Conservation (phyloP, 331 rosid species). For the Malus hybrid region DNA sequence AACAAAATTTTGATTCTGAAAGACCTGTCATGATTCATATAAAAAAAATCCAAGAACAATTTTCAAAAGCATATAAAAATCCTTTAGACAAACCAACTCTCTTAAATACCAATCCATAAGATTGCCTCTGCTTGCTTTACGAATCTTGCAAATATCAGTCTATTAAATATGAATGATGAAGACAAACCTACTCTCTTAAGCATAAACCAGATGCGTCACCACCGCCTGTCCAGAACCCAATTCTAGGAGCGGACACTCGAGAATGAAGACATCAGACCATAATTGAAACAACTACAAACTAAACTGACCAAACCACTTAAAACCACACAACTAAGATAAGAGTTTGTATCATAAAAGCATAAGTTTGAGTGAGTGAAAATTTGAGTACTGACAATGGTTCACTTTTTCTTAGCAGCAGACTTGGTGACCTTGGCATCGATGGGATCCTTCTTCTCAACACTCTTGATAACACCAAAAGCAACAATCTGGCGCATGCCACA, state of each 20-base stretch:
- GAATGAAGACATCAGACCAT: background rate
- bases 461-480: constrained; percentile 66
- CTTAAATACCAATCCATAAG: too few species aligned
- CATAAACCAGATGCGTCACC: background rate
- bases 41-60: too few species aligned
- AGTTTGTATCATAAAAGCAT: background rate
- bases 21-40: too few species aligned
- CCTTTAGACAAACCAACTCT: too few species aligned
- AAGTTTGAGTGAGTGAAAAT: background rate
- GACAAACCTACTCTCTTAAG: too few species aligned
- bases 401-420: constrained; percentile 73
- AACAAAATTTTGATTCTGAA: too few species aligned
- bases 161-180: too few species aligned
- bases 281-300: background rate
- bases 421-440: constrained; percentile 58
- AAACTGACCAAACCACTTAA: background rate
- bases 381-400: constrained; percentile 18
- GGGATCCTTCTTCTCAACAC: constrained; percentile 70
- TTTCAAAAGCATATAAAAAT: too few species aligned
- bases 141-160: too few species aligned
- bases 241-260: constrained; percentile 18
- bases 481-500: constrained; percentile 54
- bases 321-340: constrained; percentile 7
- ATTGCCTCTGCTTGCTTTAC: too few species aligned
- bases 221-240: constrained; percentile 38